Conservation (phyloP, 169 alveolate genomes). For the Theileria parva region DNA sequence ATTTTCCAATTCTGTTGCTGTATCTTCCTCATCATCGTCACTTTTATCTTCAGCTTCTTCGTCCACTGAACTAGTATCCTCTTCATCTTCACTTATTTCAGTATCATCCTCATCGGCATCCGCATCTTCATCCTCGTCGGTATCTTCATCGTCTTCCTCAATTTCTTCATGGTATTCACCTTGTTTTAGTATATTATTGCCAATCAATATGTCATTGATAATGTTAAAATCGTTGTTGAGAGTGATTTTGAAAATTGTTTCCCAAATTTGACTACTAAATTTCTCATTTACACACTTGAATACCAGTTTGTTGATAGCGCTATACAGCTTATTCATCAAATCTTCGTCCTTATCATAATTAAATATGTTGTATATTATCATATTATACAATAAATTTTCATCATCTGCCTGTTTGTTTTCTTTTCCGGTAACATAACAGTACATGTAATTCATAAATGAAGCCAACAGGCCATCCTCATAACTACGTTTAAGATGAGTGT, state of each 20-base stretch:
- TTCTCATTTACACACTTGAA: neutral
- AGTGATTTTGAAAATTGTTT: neutral
- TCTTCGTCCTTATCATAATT: neutral
- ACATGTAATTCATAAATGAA: neutral
- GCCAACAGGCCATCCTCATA: neutral
- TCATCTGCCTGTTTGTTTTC: neutral
- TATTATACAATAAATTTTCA: neutral
- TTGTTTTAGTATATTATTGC: neutral
- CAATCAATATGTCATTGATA: neutral
- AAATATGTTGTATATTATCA: neutral
- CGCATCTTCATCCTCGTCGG: neutral
- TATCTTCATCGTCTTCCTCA: neutral
- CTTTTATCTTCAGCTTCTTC: neutral
- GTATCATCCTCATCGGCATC: slow-evolving; percentile 9
- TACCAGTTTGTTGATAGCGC: neutral
- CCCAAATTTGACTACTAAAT: neutral
- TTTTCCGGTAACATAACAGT: neutral
- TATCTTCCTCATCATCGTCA: slow-evolving; percentile 13
- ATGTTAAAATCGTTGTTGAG: neutral
- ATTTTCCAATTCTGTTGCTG: neutral
- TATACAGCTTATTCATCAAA: neutral
- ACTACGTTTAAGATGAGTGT: neutral
- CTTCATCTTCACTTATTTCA: slow-evolving; percentile 17
- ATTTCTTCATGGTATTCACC: neutral
- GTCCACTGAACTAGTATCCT: slow-evolving; percentile 9